Evolutionary conservation across 2,329 filamentous ascomycete genomes (phyloP).

Genomic region (Trichophyton verrucosum): DNA sequence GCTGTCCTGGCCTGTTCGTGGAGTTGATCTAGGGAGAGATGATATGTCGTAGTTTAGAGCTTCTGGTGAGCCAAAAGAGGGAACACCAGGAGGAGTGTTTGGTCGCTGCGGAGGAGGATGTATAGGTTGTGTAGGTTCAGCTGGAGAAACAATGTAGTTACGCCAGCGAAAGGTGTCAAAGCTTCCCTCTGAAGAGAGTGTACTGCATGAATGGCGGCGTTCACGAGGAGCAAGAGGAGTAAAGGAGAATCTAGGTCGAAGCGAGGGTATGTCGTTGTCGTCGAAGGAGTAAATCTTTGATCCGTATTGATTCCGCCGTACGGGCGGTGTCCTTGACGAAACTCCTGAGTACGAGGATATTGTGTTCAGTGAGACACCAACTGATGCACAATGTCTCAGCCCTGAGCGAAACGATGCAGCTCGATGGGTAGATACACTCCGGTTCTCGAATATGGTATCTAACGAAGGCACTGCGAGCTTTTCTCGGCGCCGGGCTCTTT

Average conservation of each 20-base stretch:
- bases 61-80: constrained; percentile 32
- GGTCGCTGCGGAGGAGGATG: constrained; percentile 28
- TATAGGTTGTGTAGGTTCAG: constrained; percentile 22
- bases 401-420: constrained; percentile 11
- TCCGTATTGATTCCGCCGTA: constrained; percentile 10
- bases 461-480: constrained; percentile 16
- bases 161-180: constrained; percentile 18
- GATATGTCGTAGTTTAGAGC: constrained; percentile 21
- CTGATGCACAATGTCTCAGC: constrained; percentile 4
- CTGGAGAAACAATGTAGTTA: constrained; percentile 18
- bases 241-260: constrained; percentile 10
- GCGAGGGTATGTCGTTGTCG: constrained; percentile 16
- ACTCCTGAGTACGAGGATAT: background rate
- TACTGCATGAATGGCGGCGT: constrained; percentile 9
- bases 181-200: constrained; percentile 18
- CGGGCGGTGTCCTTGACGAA: background rate
- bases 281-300: constrained; percentile 18
- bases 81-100: constrained; percentile 34
- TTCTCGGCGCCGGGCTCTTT: constrained; percentile 6
- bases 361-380: background rate
- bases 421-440: constrained; percentile 16
- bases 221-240: constrained; percentile 1
- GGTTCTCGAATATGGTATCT: constrained; percentile 21
- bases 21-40: background rate
- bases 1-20: constrained; percentile 3